phyloP scores from a whole-genome alignment of 495 filamentous ascomycete species.

The Pseudevernia furfuracea region DNA sequence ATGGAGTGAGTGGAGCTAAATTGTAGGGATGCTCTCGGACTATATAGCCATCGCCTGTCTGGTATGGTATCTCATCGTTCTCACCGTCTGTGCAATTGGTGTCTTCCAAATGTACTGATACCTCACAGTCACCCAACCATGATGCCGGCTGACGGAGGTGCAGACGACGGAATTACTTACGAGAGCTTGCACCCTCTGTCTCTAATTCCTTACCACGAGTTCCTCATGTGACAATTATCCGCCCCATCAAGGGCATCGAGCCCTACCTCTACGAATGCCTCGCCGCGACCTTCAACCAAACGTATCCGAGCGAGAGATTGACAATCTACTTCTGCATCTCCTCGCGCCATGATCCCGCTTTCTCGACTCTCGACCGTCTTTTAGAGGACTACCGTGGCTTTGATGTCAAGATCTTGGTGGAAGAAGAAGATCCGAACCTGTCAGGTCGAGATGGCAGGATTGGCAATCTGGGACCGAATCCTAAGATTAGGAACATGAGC shows the following conservation, averaged over 20 bases:
- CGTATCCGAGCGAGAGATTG: constrained; percentile 68
- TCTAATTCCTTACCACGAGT: constrained; percentile 32
- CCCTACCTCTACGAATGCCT: constrained; percentile 86
- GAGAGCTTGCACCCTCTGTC: constrained; percentile 32
- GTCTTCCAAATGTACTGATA: constrained; percentile 51
- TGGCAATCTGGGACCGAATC: constrained; percentile 79
- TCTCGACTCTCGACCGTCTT: constrained; percentile 62
- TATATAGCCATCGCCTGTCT: constrained; percentile 44
- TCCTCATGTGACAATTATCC: constrained; percentile 86
- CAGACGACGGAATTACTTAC: constrained; percentile 42
- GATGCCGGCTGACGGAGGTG: constrained; percentile 21
- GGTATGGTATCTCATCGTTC: constrained; percentile 52
- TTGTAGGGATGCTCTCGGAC: not conserved
- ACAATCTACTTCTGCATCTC: constrained; percentile 80
- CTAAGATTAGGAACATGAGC: constrained; percentile 96
- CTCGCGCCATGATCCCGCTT: constrained; percentile 68
- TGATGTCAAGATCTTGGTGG: constrained; percentile 71
- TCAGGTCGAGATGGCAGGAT: constrained; percentile 43
- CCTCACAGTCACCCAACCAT: constrained; percentile 20
- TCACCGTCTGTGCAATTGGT: constrained; percentile 50
- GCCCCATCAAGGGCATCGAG: constrained; percentile 89
- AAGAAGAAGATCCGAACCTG: constrained; percentile 76
- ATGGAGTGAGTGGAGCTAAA: not conserved
- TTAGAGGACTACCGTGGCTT: constrained; percentile 62
- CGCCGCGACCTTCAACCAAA: constrained; percentile 77